These are phyloP conservation scores for Psilocybe tampanensis DNA, from an alignment of 768 basidiomycete species.

Conservation along the genomic window DNA sequence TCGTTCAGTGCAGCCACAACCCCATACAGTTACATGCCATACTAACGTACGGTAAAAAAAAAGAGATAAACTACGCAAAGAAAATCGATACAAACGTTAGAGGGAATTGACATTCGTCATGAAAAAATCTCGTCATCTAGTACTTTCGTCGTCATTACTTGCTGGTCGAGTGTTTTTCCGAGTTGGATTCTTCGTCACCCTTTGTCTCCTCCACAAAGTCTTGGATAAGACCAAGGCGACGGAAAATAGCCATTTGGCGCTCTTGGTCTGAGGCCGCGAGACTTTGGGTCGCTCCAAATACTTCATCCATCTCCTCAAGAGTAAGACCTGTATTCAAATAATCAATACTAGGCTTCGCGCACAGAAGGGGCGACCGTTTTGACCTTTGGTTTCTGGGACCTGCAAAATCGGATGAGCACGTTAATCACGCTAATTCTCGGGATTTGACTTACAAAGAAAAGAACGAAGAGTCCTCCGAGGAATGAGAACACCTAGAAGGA, in stretches of 20 bases:
- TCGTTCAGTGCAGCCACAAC: no score
- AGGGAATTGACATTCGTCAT: no score
- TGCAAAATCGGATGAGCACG: conserved; percentile 19
- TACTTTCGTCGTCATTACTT: background rate
- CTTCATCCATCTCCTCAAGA: conserved; percentile 80
- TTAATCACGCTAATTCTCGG: background rate
- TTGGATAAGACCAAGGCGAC: conserved; percentile 59
- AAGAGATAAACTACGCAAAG: background rate
- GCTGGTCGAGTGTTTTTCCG: background rate
- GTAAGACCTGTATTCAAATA: conserved; percentile 42
- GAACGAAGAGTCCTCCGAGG: conserved; percentile 66
- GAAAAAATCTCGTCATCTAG: background rate
- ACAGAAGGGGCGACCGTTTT: conserved; percentile 16
- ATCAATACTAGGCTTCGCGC: background rate
- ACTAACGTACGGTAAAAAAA: background rate
- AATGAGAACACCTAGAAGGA: conserved; percentile 60
- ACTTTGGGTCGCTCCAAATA: conserved; percentile 62
- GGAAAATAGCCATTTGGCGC: conserved; percentile 51
- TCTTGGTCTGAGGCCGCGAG: conserved; percentile 58
- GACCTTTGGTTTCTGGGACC: conserved; percentile 76
- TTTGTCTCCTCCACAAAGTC: conserved; percentile 17
- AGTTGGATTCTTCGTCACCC: conserved; percentile 22
- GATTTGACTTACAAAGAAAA: conserved; percentile 54
- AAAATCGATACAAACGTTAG: background rate
- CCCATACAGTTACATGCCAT: background rate